Evolutionary conservation across 257 asterid genomes (phyloP).

Genomic region (Lycium barbarum): DNA sequence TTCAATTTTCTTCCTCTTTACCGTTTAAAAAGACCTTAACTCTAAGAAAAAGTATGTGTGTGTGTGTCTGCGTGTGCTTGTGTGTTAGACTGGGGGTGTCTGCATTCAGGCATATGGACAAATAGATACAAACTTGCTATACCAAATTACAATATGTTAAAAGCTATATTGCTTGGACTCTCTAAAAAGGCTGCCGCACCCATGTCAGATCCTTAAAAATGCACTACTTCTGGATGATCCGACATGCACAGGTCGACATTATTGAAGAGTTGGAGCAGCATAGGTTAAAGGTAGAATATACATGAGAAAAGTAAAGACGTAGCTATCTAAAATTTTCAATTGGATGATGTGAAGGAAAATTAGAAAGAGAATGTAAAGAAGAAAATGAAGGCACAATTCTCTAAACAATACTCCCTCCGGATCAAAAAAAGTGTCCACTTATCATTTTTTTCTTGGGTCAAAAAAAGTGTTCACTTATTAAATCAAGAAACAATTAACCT

Average conservation of each 20-base stretch:
- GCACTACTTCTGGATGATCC: neutral
- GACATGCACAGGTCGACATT: neutral
- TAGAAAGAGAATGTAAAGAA: neutral
- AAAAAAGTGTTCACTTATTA: too few relatives aligned
- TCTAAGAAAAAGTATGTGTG: neutral
- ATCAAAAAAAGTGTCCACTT: too few relatives aligned
- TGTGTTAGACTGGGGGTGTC: neutral
- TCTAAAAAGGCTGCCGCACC: neutral
- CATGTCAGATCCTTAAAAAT: neutral
- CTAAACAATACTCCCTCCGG: too few relatives aligned
- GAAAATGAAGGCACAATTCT: neutral
- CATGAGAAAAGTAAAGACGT: neutral
- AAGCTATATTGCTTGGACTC: neutral
- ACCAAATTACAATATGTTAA: constrained; percentile 4
- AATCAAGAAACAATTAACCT: too few relatives aligned
- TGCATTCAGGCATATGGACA: neutral
- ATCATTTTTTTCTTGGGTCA: too few relatives aligned
- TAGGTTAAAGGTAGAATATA: neutral
- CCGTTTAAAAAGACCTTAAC: neutral
- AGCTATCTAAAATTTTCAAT: neutral
- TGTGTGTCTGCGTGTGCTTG: neutral
- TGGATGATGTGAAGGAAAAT: constrained; percentile 21
- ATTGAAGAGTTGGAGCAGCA: constrained; percentile 8
- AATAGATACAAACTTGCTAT: neutral
- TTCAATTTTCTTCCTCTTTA: neutral